Evolutionary conservation across 306 rosid genomes (phyloP).

Genomic region (Rubus idaeus): DNA sequence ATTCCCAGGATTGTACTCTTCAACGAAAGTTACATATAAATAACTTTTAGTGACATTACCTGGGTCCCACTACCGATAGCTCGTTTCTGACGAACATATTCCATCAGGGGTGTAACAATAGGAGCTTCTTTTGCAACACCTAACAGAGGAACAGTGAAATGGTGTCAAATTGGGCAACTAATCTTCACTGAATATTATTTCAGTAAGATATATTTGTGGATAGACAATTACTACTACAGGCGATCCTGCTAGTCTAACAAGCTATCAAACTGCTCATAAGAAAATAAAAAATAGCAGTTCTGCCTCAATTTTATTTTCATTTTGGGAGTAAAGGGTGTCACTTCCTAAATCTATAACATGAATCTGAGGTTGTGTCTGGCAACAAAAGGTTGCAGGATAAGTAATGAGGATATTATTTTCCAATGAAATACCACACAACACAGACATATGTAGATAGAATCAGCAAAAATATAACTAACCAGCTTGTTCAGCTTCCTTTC

Average conservation of each 20-base stretch:
- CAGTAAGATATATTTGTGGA: not conserved
- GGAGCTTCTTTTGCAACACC: slow-evolving; percentile 75
- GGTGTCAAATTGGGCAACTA: slow-evolving; percentile 7
- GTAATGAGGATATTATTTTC: not conserved
- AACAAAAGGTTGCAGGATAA: not conserved
- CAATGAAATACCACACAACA: not conserved
- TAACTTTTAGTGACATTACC: slow-evolving; percentile 40
- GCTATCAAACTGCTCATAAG: not conserved
- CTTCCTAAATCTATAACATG: not conserved
- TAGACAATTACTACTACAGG: not conserved
- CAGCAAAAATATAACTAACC: slow-evolving; percentile 54
- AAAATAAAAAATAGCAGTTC: not conserved
- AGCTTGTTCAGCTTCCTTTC: slow-evolving; percentile 95
- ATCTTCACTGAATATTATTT: slow-evolving; percentile 6
- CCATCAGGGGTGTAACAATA: slow-evolving; percentile 89
- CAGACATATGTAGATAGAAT: not conserved
- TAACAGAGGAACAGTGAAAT: slow-evolving; percentile 32
- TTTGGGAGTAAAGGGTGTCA: not conserved
- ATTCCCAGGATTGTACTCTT: slow-evolving; percentile 5
- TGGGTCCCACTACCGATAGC: slow-evolving; percentile 57
- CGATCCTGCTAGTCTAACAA: not conserved
- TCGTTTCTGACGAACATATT: slow-evolving; percentile 82
- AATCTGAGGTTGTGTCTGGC: not conserved
- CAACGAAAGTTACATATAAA: not conserved
- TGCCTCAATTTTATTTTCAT: not conserved